Evolutionary conservation across 192 early-diverging fungal genomes (phyloP).

Genomic region (Phlyctochytrium bullatum): DNA sequence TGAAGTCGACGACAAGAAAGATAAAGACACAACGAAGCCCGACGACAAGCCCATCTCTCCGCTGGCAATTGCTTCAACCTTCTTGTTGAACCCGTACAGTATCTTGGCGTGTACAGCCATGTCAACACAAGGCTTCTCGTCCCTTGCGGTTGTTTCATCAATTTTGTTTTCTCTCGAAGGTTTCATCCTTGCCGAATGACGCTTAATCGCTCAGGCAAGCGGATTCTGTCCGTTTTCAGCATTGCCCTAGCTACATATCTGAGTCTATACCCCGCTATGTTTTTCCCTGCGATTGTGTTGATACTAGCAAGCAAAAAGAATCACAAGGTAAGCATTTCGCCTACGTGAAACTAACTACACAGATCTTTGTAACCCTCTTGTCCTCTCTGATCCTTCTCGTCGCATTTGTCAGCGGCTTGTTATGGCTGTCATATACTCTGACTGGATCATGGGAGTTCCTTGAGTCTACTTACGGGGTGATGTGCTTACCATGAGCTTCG

Average conservation of each 20-base stretch:
- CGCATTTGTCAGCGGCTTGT: constrained; percentile 43
- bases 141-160: constrained; percentile 70
- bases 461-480: constrained; percentile 63
- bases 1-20: constrained; percentile 16
- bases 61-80: constrained; percentile 46
- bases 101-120: constrained; percentile 70
- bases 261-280: constrained; percentile 82
- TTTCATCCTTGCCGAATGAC: constrained; percentile 19
- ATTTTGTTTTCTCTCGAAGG: constrained; percentile 66
- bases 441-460: constrained; percentile 72
- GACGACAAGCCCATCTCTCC: constrained; percentile 34
- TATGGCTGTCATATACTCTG: constrained; percentile 57
- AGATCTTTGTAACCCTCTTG: constrained; percentile 25
- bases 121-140: constrained; percentile 75
- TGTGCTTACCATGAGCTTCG: constrained; percentile 51
- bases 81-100: constrained; percentile 84
- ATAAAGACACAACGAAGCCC: constrained; percentile 34
- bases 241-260: constrained; percentile 80
- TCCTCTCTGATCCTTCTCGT: constrained; percentile 31
- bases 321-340: constrained; percentile 1
- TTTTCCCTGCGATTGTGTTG: constrained; percentile 60
- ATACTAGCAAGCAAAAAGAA: no score
- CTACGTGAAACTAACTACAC: neutral
- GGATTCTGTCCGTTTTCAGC: constrained; percentile 60
- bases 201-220: no score